Evolutionary conservation across 2,329 filamentous ascomycete species (phyloP).

Genomic region (Blastomyces percursus): DNA sequence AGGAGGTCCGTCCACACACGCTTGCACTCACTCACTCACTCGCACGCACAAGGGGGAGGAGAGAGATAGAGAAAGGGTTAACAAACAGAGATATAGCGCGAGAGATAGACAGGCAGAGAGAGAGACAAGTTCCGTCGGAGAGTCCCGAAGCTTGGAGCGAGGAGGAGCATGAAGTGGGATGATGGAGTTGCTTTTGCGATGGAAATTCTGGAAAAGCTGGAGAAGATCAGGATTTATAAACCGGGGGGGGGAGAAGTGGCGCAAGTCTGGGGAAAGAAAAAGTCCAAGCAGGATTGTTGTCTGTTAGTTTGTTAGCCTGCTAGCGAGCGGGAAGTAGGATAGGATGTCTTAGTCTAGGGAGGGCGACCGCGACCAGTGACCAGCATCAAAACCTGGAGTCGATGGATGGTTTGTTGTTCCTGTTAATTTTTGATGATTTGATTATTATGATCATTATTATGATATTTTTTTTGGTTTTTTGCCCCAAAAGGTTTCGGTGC

Average conservation of each 20-base stretch:
- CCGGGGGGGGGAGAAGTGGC: neutral
- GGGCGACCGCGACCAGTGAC: neutral
- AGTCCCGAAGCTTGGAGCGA: neutral
- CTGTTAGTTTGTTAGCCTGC: neutral
- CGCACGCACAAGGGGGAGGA: neutral
- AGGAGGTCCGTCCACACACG: neutral
- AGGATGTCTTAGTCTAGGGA: neutral
- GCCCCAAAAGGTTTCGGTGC: neutral
- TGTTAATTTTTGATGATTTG: neutral
- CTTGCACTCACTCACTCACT: too few species aligned
- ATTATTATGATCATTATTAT: too few species aligned
- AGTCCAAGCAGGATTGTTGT: neutral
- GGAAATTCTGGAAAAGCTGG: neutral
- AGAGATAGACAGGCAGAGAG: too few species aligned
- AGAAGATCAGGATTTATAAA: conserved; percentile 3
- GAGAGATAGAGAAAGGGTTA: too few species aligned
- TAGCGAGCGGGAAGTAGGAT: neutral
- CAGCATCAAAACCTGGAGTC: neutral
- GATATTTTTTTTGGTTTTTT: neutral
- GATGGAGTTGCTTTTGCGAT: neutral
- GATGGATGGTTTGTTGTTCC: neutral
- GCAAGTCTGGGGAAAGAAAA: neutral
- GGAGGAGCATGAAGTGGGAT: neutral
- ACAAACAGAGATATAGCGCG: too few species aligned
- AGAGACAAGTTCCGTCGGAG: neutral